Conservation (phyloP, 2,329 filamentous ascomycete genomes). For the Helminthosporium solani region DNA sequence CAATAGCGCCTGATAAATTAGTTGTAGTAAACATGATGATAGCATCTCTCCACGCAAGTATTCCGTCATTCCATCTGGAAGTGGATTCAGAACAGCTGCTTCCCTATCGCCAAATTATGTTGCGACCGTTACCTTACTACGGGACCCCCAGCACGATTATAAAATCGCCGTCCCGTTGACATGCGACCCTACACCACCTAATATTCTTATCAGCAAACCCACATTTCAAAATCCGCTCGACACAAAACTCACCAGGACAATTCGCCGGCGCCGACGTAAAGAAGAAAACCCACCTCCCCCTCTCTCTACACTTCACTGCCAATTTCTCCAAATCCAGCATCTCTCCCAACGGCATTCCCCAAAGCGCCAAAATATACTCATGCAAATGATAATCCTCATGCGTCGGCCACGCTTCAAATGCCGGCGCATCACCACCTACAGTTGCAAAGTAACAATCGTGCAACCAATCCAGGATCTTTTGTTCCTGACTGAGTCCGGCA, state of each 20-base stretch:
- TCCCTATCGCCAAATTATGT: neutral
- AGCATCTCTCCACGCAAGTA: no score
- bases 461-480: slow-evolving; percentile 63
- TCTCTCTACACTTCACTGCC: slow-evolving; percentile 56
- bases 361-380: slow-evolving; percentile 41
- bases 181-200: slow-evolving; percentile 46
- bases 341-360: slow-evolving; percentile 45
- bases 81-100: no score
- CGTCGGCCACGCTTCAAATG: slow-evolving; percentile 65
- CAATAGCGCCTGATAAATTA: no score
- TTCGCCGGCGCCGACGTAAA: slow-evolving; percentile 62
- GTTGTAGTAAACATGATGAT: no score
- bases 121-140: neutral
- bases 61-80: no score
- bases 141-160: slow-evolving; percentile 6
- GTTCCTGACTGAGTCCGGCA: slow-evolving; percentile 55
- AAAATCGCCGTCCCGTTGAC: slow-evolving; percentile 48
- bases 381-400: slow-evolving; percentile 44
- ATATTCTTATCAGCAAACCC: neutral
- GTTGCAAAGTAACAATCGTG: slow-evolving; percentile 69
- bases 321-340: slow-evolving; percentile 54
- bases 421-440: slow-evolving; percentile 62
- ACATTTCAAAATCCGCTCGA: neutral
- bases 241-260: slow-evolving; percentile 49
- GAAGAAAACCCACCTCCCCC: slow-evolving; percentile 61